Evolutionary conservation across 768 basidiomycete genomes (phyloP), one percentile per base, ranked within the genome.

Genomic region (Boletus eberwhitei): DNA sequence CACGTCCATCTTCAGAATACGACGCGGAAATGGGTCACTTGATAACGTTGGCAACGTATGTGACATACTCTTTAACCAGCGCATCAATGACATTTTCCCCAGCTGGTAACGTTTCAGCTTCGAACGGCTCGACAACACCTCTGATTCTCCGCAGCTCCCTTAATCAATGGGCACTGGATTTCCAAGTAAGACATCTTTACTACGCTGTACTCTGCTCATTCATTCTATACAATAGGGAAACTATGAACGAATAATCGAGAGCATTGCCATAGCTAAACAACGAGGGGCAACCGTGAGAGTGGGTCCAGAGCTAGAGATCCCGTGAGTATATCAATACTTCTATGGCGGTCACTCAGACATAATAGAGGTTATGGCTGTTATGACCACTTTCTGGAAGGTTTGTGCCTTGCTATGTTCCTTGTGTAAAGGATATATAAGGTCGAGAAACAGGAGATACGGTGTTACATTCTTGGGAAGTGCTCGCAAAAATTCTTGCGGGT

Each of bases 141-240:
- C 63, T 67, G 35, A 66, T 54, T 36, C 19, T 58, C 21, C 2
- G 21, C 42, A 96, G 93, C 69, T 94, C 93, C 16, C 77, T 99
- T 29, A 96, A 98, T 65, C 96, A 99, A 73, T 98, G 96, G 93
- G 90, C 97, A 8, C 74, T 98, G 37, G 96, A 98, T 70, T 98
- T 98, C 58, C 85, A 95, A 67, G 94, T 88, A 64, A 57, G 75
- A 58, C 14, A 29, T 12, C n/a, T 7, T 14, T 29, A 3, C 0
- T 4, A n/a, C 9, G 16, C 12, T 42, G 21, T 31, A 32, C 21
- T n/a, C 12, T 24, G 12, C 43, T 54, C 22, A 41, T 49, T 42
- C 14, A 50, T 36, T 22, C 7, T 21, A 3, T 19, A 5, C 19
- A 21, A 40, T 44, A 97, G 92, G 97, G 97, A 26, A 99, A 98